Base-by-base conservation (phyloP, 345 rosid species). In the Eucalyptus polybractea region DNA sequence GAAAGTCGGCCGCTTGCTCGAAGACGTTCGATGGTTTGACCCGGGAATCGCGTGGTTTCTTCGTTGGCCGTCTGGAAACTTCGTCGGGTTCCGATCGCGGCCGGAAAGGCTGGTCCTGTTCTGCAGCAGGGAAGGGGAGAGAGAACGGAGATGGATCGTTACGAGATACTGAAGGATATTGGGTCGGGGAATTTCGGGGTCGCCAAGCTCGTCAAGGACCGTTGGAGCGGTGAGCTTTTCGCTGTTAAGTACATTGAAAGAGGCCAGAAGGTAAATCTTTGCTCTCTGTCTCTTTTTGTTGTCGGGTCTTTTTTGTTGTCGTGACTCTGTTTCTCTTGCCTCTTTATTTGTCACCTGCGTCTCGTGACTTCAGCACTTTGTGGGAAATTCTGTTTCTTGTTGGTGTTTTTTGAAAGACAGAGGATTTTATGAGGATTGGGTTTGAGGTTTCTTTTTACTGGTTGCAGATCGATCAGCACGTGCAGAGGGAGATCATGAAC, bases 141-240 rank as follows among this genome's bases (percentile, higher is more conserved):
- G 69, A 27, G 24, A 7, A 6, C 47, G 4, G 45, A 83, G 76
- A 97, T 96, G 98, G 99, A 97, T 90, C 94, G 96, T 81, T 97
- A 94, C 90, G 99, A 97, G 93, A 91, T 93, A 88, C 83, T 95
- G 89, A 95, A 93, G 91, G 97, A 95, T 94, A 96, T 97, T 81
- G 99, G 98, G 72, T 95, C 98, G 14, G 98, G 99, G 33, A 97
- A 97, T 91, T 97, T 97, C 87, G 98, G 98, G 80, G 99, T 96
- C 89, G 98, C 99, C 3, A 97, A 95, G 94, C 93, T 97, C 51
- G 97, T 94, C 4, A 95, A 92, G 88, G 98, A 96, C 83, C 95
- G 91, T 90, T 88, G 94, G 89, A 95, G 91, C 31, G 94, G 94
- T 42, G 92, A 95, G 90, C 94, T 94, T 60, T 95, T 91, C 89